Evolutionary conservation across 495 filamentous ascomycete species (phyloP).

Genomic region (Xylaria scruposa): DNA sequence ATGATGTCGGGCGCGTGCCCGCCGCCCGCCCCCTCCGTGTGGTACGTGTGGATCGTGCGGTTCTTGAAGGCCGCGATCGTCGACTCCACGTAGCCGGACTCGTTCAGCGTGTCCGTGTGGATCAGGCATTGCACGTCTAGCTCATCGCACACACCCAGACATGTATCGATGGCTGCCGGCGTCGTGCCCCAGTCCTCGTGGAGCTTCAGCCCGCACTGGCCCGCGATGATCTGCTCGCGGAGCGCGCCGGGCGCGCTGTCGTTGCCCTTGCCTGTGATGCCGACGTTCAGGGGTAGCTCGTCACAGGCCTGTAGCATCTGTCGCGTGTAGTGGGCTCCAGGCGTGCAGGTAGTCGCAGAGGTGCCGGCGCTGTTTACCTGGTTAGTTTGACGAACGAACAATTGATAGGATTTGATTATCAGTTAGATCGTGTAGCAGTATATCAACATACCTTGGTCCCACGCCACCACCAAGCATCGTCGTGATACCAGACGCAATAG

Average conservation of each 20-base stretch:
- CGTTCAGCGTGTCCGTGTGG: constrained; percentile 97
- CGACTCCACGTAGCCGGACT: constrained; percentile 95
- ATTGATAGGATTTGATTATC: not conserved
- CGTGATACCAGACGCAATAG: constrained; percentile 86
- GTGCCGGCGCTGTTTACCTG: constrained; percentile 73
- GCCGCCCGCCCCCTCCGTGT: constrained; percentile 96
- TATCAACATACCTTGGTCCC: constrained; percentile 69
- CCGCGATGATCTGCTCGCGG: constrained; percentile 80
- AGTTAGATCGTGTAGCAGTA: not conserved
- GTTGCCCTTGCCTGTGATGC: constrained; percentile 96
- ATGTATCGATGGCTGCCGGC: constrained; percentile 90
- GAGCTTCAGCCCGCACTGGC: constrained; percentile 89
- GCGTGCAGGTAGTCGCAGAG: constrained; percentile 95
- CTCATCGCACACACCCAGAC: constrained; percentile 86
- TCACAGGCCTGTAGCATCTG: constrained; percentile 95
- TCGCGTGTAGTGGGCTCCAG: constrained; percentile 79
- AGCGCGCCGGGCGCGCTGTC: constrained; percentile 77
- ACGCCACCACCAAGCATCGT: constrained; percentile 93
- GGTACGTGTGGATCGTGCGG: constrained; percentile 96
- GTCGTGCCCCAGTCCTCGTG: constrained; percentile 98
- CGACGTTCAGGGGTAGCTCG: constrained; percentile 84
- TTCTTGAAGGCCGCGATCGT: constrained; percentile 87
- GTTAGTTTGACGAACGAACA: constrained; percentile 19
- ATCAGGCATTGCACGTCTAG: constrained; percentile 94
- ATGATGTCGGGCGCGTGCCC: constrained; percentile 99